Evolutionary conservation across 805 yeast genomes (phyloP).

Genomic region (Metschnikowia lachancei): DNA sequence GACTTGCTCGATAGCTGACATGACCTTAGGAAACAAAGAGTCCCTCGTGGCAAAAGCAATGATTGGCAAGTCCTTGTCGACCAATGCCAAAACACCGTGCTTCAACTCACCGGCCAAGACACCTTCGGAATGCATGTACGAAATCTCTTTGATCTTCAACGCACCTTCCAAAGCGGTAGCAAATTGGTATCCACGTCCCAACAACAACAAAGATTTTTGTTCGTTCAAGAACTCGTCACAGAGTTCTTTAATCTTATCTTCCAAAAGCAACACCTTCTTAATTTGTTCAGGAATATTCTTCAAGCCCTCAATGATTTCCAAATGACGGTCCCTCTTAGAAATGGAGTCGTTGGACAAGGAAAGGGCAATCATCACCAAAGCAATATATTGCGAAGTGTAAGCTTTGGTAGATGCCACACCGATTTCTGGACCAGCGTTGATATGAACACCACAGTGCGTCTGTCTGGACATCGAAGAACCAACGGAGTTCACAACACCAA

Average conservation of each 20-base stretch:
- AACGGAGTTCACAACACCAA: constrained; percentile 95
- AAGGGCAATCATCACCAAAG: constrained; percentile 93
- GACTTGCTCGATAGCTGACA: constrained; percentile 94
- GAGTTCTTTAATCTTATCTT: constrained; percentile 67
- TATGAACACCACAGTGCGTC: constrained; percentile 99
- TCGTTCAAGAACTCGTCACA: constrained; percentile 70
- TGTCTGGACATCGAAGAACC: constrained; percentile 96
- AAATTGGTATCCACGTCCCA: constrained; percentile 96
- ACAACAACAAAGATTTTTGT: constrained; percentile 81
- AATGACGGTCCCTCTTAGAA: constrained; percentile 71
- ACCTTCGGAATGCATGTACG: constrained; percentile 99
- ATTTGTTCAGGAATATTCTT: constrained; percentile 83
- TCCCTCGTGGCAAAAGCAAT: constrained; percentile 96
- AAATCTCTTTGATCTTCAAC: constrained; percentile 93
- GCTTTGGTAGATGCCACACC: constrained; percentile 99
- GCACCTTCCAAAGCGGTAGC: constrained; percentile 99
- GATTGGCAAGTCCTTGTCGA: constrained; percentile 90
- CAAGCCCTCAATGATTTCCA: constrained; percentile 82
- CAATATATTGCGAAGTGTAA: constrained; percentile 96
- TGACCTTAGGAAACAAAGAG: constrained; percentile 91
- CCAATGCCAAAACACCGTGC: constrained; percentile 96
- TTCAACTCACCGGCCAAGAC: constrained; percentile 98
- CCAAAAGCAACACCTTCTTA: constrained; percentile 68
- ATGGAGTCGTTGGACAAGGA: constrained; percentile 91
- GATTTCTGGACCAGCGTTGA: constrained; percentile 98